A percentile compares a stretch with the other conserved stretches of the same genome.
Conservation (phyloP, 805 yeast genomes). For the Metschnikowia similis region DNA sequence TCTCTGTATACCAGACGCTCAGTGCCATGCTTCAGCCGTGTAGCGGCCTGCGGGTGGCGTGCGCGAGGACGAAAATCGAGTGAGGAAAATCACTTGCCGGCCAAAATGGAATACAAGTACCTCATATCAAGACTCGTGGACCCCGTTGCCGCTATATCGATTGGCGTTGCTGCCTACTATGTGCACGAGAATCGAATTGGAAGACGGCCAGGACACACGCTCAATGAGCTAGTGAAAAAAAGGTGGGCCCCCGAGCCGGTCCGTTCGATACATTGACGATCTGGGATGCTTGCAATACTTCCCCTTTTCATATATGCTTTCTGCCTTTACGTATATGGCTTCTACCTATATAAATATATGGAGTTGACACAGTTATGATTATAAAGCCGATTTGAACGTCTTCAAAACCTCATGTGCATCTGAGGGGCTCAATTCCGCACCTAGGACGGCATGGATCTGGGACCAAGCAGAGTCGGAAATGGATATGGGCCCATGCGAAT, state of each 20-base stretch:
- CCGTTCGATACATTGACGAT: too few relatives aligned
- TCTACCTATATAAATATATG: too few relatives aligned
- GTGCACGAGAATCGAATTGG: slow-evolving; percentile 57
- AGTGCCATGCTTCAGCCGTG: too few relatives aligned
- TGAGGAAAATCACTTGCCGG: not conserved
- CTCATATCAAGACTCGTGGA: slow-evolving; percentile 53
- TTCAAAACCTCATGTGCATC: slow-evolving; percentile 22
- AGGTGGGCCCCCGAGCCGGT: not conserved
- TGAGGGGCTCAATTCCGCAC: slow-evolving; percentile 26
- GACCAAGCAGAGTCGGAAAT: slow-evolving; percentile 39
- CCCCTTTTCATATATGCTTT: too few relatives aligned
- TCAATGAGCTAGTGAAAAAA: slow-evolving; percentile 43
- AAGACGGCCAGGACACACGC: slow-evolving; percentile 55
- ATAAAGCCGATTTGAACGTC: slow-evolving; percentile 21
- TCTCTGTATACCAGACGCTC: too few relatives aligned
- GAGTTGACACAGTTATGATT: not conserved
- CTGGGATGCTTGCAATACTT: too few relatives aligned
- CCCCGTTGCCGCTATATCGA: slow-evolving; percentile 57
- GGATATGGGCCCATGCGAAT: slow-evolving; percentile 4
- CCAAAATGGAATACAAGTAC: slow-evolving; percentile 39
- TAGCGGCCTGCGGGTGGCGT: too few relatives aligned
- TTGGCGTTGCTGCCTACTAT: slow-evolving; percentile 63
- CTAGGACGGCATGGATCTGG: slow-evolving; percentile 34
- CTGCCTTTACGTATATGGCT: too few relatives aligned
- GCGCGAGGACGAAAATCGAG: not conserved